Conservation (phyloP, 148 eudicot genomes). For the Limonium bicolor region DNA sequence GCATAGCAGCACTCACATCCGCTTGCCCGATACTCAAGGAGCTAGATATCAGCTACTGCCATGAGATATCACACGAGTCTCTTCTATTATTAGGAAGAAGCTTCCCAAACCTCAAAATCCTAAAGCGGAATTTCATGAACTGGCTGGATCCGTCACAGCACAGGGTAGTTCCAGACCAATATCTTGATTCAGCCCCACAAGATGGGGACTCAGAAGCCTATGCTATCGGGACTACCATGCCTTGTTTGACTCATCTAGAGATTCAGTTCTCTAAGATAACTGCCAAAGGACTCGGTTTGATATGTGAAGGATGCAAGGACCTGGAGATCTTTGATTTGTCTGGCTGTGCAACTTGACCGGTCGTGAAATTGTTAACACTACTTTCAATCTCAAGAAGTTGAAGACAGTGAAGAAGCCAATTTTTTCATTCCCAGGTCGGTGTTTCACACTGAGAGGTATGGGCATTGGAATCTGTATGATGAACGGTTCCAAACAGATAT, state of each 20-base stretch:
- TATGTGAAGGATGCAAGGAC: constrained; percentile 47
- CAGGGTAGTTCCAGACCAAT: constrained; percentile 50
- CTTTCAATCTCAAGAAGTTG: constrained; percentile 34
- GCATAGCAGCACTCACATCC: constrained; percentile 34
- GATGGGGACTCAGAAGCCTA: constrained; percentile 85
- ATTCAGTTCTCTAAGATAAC: constrained; percentile 59
- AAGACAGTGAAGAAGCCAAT: constrained; percentile 63
- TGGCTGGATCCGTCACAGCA: constrained; percentile 80
- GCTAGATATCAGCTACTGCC: constrained; percentile 79
- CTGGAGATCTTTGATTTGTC: constrained; percentile 57
- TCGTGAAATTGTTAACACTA: constrained; percentile 47
- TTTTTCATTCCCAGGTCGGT: constrained; percentile 72
- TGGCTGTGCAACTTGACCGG: constrained; percentile 71
- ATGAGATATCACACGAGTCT: constrained; percentile 70
- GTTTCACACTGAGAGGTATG: constrained; percentile 68
- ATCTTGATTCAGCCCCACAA: constrained; percentile 58
- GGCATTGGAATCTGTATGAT: constrained; percentile 87
- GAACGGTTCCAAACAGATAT: constrained; percentile 85
- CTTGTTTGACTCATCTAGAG: constrained; percentile 53
- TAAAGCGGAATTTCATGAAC: constrained; percentile 70
- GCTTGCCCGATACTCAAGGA: constrained; percentile 54
- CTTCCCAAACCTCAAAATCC: constrained; percentile 35
- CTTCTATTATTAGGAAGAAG: constrained; percentile 35
- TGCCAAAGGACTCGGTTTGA: constrained; percentile 50
- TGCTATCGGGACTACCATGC: constrained; percentile 53